Evolutionary conservation across 805 yeast genomes (phyloP).

Genomic region (Candida endomychidarum): DNA sequence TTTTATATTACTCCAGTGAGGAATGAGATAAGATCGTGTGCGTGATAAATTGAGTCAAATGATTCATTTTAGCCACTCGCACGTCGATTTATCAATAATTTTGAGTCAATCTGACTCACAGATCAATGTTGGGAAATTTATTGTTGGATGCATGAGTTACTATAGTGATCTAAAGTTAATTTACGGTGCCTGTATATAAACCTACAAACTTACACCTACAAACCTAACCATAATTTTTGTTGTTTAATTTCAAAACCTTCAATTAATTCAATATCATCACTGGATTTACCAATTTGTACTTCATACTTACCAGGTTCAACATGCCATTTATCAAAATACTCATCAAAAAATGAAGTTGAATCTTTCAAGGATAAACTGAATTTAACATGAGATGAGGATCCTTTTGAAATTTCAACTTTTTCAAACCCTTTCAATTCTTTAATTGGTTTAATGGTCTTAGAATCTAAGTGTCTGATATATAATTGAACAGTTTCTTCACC

Average conservation of each 20-base stretch:
- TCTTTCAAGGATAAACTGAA: slow-evolving; percentile 46
- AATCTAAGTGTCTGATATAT: slow-evolving; percentile 42
- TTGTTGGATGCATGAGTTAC: no score
- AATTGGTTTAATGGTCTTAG: slow-evolving; percentile 49
- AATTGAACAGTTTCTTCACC: slow-evolving; percentile 61
- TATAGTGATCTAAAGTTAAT: no score
- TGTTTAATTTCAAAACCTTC: slow-evolving; percentile 17
- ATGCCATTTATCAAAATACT: slow-evolving; percentile 48
- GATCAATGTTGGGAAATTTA: background rate
- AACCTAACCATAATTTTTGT: slow-evolving; percentile 17
- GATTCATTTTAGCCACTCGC: slow-evolving; percentile 5
- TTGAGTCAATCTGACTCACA: background rate
- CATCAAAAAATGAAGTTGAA: slow-evolving; percentile 54
- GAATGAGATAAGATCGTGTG: background rate
- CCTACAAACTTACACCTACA: no score
- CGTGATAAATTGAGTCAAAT: slow-evolving; percentile 8
- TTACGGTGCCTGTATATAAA: no score
- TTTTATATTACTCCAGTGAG: background rate
- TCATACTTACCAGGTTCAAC: slow-evolving; percentile 50
- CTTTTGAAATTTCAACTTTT: slow-evolving; percentile 48
- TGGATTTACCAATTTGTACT: slow-evolving; percentile 46
- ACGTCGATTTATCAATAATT: background rate
- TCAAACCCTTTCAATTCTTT: slow-evolving; percentile 62
- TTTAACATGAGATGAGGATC: slow-evolving; percentile 38
- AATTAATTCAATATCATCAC: slow-evolving; percentile 25